Evolutionary conservation across 306 rosid genomes (phyloP).

Genomic region (Gleditsia sinensis): DNA sequence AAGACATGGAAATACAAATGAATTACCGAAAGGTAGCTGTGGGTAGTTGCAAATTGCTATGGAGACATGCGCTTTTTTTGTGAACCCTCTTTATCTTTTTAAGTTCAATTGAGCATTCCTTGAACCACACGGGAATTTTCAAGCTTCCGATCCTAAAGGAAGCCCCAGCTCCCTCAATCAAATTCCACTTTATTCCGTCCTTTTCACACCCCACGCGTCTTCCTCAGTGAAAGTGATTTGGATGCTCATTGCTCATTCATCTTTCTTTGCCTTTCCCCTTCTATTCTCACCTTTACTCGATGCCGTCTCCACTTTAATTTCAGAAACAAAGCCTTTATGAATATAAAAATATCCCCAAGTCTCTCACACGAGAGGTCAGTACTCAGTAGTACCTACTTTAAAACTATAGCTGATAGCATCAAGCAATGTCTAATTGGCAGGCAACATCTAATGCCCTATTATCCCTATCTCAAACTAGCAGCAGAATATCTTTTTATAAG

Average conservation of each 20-base stretch:
- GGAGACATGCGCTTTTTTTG: constrained; percentile 37
- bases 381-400: constrained; percentile 29
- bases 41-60: constrained; percentile 43
- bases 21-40: constrained; percentile 42
- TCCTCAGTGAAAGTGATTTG: constrained; percentile 45
- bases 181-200: constrained; percentile 67
- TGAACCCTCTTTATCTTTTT: constrained; percentile 13
- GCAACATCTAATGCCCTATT: constrained; percentile 36
- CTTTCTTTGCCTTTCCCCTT: constrained; percentile 37
- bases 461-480: constrained; percentile 13
- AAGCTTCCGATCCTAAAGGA: constrained; percentile 41
- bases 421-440: constrained; percentile 4
- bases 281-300: constrained; percentile 49
- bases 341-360: constrained; percentile 30
- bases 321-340: constrained; percentile 6
- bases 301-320: constrained; percentile 47
- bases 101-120: constrained; percentile 43
- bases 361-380: constrained; percentile 61
- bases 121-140: constrained; percentile 67
- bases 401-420: constrained; percentile 20
- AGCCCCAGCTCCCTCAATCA: constrained; percentile 35
- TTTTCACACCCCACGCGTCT: constrained; percentile 67
- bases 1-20: constrained; percentile 30
- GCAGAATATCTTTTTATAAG: constrained; percentile 17
- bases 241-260: constrained; percentile 29